A percentile compares a stretch with the other conserved stretches of the same genome.
Evolutionary conservation across 2,329 filamentous ascomycete species (phyloP).

Genomic region (Colletotrichum gloeosporioides): DNA sequence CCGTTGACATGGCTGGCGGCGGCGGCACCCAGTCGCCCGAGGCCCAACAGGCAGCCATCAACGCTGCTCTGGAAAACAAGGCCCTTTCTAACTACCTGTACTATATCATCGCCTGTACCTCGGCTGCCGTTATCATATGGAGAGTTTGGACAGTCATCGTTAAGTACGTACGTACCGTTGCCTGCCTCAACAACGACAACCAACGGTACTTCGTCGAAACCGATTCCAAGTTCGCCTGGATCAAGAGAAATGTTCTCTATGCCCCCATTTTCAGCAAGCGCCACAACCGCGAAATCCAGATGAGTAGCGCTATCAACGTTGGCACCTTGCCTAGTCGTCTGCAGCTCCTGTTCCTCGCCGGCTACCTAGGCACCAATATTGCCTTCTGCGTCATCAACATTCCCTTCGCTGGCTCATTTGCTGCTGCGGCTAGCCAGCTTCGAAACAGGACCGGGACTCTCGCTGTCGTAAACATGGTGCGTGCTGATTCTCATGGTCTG

Average conservation of each 20-base stretch:
- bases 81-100: slow-evolving; percentile 66
- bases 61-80: slow-evolving; percentile 49
- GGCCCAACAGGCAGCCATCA: slow-evolving; percentile 29
- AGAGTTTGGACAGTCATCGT: slow-evolving; percentile 64
- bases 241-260: slow-evolving; percentile 71
- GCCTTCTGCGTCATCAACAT: slow-evolving; percentile 77
- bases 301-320: slow-evolving; percentile 65
- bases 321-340: slow-evolving; percentile 72
- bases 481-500: slow-evolving; percentile 4
- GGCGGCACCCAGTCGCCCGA: slow-evolving; percentile 23
- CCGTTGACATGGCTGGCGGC: slow-evolving; percentile 6
- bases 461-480: slow-evolving; percentile 76
- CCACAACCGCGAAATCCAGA: slow-evolving; percentile 70
- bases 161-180: slow-evolving; percentile 74
- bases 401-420: slow-evolving; percentile 56
- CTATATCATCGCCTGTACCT: slow-evolving; percentile 68
- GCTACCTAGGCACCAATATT: slow-evolving; percentile 71
- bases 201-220: slow-evolving; percentile 80
- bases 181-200: slow-evolving; percentile 78
- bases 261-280: slow-evolving; percentile 69
- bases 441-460: slow-evolving; percentile 75
- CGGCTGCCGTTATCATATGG: slow-evolving; percentile 70
- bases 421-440: slow-evolving; percentile 52
- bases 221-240: slow-evolving; percentile 55
- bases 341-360: slow-evolving; percentile 62